Base-by-base conservation (phyloP, 2,329 filamentous ascomycete species). In the Cercospora sp. region DNA sequence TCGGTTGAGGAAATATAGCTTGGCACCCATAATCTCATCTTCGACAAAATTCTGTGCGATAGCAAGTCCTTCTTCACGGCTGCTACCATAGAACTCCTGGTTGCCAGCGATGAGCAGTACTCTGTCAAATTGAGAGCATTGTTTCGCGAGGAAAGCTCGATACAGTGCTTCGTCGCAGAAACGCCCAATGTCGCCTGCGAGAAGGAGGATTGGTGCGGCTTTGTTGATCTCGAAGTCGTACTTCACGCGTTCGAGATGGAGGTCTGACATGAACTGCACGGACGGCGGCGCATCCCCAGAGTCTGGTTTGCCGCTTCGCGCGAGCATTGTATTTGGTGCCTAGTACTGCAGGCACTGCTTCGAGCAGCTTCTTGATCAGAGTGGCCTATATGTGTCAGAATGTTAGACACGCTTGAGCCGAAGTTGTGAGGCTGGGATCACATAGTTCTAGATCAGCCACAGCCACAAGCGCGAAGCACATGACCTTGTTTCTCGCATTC, bases 91-190 rank as follows among this genome's bases (percentile, higher is more conserved):
- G 72, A 86, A 86, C 72, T 87, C 85, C 71, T 87, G 84, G 72
- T 87, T 87, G 0, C 84, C 85, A 2, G 86, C 78, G 0, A 86
- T 79, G 1, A 86, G 74, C 61, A 86, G 82, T 2, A 86, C 80
- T 3, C 75, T 77, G 7, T 81, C 74, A 69, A 81, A 86, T 3
- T 78, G 77, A 18, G 74, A 69, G n/a, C 78, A 79, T 65, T 84
- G 83, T 3, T 70, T 70, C 9, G 75, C 68, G 23, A 86, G 78
- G 68, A 87, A 86, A 4, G 67, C 67, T 3, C 81, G 77, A 73
- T 84, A 85, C 1, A 66, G 73, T 3, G 82, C 79, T 69, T 84
- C 83, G 71, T 86, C 81, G 63, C 79, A 73, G 4, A 87, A 79
- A 3, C 81, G 80, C 2, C 85, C 85, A 28, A 86, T 81, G 67